These are phyloP conservation scores for Cytospora mali DNA, from an alignment of 2,329 filamentous ascomycete genomes.

Conservation along the genomic window DNA sequence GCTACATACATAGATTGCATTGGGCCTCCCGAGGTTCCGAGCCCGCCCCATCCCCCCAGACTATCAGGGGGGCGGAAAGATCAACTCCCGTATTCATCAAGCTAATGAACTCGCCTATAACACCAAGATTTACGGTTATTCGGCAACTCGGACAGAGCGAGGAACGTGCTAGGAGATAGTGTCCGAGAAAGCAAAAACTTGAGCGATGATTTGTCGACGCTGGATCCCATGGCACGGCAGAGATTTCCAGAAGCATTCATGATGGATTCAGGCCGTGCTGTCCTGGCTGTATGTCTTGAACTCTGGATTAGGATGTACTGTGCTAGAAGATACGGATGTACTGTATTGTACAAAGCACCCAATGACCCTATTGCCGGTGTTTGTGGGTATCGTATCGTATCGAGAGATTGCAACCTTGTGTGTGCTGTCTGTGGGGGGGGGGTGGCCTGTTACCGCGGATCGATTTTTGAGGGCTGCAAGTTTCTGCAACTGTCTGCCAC, in stretches of 20 bases:
- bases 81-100: conserved; percentile 14
- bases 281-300: not conserved
- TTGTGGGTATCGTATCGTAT: conserved; percentile 24
- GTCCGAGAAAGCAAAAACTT: conserved; percentile 13
- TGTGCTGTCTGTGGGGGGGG: not conserved
- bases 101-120: conserved; percentile 6
- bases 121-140: conserved; percentile 10
- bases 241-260: conserved; percentile 23
- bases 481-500: not conserved
- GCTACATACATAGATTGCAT: conserved; percentile 15
- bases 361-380: conserved; percentile 3
- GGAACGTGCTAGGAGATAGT: conserved; percentile 15
- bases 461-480: not conserved
- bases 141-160: conserved; percentile 21
- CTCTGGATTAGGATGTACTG: not conserved
- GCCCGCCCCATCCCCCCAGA: conserved; percentile 6
- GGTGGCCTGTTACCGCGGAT: conserved; percentile 2
- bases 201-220: conserved; percentile 18
- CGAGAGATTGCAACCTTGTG: conserved; percentile 22
- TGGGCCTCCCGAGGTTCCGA: not conserved
- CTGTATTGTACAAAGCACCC: not conserved
- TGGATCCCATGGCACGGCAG: conserved; percentile 16
- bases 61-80: conserved; percentile 15
- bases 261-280: conserved; percentile 3
- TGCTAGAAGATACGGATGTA: not conserved